Percentiles rank a stretch among this genome's conserved stretches.
Conservation (phyloP, 805 yeast genomes). For the Yarrowia sp. region DNA sequence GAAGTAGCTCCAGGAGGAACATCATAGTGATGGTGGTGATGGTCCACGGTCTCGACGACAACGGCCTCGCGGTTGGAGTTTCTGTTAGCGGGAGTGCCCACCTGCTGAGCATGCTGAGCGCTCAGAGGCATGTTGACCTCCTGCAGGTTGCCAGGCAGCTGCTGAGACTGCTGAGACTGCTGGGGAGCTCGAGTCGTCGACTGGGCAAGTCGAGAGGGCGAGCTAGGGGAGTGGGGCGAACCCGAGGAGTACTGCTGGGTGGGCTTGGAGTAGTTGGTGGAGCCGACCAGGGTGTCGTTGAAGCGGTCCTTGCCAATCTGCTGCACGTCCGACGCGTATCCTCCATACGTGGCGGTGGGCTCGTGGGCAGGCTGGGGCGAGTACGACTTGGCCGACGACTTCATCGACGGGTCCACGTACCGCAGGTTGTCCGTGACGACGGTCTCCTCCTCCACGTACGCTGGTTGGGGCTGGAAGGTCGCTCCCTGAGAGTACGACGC, state of each 20-base stretch:
- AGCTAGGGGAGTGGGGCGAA: neutral
- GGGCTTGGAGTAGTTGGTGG: neutral
- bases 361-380: neutral
- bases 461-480: neutral
- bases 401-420: neutral
- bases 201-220: neutral
- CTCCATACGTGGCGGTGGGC: slow-evolving; percentile 10
- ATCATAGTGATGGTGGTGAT: neutral
- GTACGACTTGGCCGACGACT: neutral
- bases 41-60: neutral
- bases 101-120: neutral
- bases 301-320: slow-evolving; percentile 17
- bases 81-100: neutral
- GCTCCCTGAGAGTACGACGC: too few relatives aligned
- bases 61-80: slow-evolving; percentile 2
- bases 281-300: neutral
- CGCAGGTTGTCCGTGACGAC: slow-evolving; percentile 7
- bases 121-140: slow-evolving; percentile 12
- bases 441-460: neutral
- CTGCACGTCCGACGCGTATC: neutral
- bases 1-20: neutral
- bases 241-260: neutral
- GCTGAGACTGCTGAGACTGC: neutral
- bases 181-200: neutral
- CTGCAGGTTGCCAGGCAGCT: slow-evolving; percentile 2